Evolutionary conservation across 139 green algal species (phyloP), one percentile per base, ranked within the genome.

Genomic region (Deuterostichococcus epilithicus): DNA sequence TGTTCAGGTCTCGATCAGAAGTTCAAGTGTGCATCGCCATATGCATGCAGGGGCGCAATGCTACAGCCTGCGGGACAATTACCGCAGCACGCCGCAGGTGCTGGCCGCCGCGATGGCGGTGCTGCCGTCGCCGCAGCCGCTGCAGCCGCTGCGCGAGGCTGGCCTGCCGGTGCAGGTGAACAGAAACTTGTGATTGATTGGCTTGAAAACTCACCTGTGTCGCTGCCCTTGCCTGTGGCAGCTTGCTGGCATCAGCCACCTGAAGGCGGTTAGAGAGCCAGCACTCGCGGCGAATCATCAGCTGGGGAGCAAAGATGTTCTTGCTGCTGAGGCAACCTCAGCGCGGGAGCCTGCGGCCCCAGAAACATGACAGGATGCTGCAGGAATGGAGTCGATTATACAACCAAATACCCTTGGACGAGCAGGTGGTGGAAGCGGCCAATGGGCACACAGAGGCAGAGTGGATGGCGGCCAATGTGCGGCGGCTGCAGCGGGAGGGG

Each of bases 21-120:
- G 18, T 25, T 20, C 5, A 28, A 28, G 3, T 63, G 52, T 28
- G 10, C 52, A 5, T 13, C 28, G 10, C 13, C 52, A 63, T 20
- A 30, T 74, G 70, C 38, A 36, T 34, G 5, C 65, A 79, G 74
- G 65, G 4, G 38, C 38, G n/a, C 72, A 78, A 45, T 60, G 73
- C 5, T 60, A 71, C 20, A 68, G 35, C 38, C 74, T 89, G 70
- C 63, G 60, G 1, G 78, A 90, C 78, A 90, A 87, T 75, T 90
- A 89, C 60, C 73, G 85, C 42, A 80, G 71, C 69, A 84, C 74
- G 26, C 77, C 68, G 37, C n/a, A 71, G 73, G 88, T 91, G 59
- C 71, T 91, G 72, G 37, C 70, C 35, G 79, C 77, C n/a, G 81
- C 85, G 0, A 47, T 86, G 65, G 58, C 32, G 10, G 74, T 77